These are phyloP conservation scores for Hypholoma sublateritium DNA, from an alignment of 768 basidiomycete species.

Conservation along the genomic window DNA sequence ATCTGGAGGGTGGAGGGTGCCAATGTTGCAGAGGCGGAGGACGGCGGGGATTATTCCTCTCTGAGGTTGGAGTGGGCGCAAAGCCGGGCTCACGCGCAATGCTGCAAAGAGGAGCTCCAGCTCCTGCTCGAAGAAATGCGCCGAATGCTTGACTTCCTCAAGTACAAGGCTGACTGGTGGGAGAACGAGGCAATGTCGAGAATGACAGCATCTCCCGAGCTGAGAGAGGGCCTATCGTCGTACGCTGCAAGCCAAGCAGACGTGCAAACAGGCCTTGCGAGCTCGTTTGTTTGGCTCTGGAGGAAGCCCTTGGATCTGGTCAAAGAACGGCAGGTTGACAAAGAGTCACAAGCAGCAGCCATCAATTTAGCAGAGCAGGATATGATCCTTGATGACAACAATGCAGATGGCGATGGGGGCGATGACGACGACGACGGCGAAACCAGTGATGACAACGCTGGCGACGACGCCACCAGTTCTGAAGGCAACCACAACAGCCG, in stretches of 20 bases:
- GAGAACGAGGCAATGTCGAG: not conserved
- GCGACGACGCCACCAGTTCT: not conserved
- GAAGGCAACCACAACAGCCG: no score
- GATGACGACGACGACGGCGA: not conserved
- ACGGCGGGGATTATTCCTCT: no score
- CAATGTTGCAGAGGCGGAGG: no score
- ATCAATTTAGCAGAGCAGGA: not conserved
- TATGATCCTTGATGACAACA: not conserved
- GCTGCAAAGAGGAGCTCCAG: no score
- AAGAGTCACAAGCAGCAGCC: no score
- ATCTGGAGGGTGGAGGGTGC: no score
- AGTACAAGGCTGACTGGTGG: constrained; percentile 15
- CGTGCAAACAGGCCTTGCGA: not conserved
- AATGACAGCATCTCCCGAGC: not conserved
- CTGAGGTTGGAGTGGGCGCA: no score
- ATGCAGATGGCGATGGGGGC: not conserved
- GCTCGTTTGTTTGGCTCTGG: not conserved
- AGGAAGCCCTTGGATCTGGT: not conserved
- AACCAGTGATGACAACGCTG: not conserved
- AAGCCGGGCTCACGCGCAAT: no score
- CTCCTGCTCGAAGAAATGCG: no score
- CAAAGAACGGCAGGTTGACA: no score
- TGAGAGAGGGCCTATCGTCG: constrained; percentile 4
- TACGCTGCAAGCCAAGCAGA: constrained; percentile 4
- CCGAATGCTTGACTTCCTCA: constrained; percentile 13